These are phyloP conservation scores for Abrus pulchellus DNA, from an alignment of 306 rosid species.

Conservation along the genomic window DNA sequence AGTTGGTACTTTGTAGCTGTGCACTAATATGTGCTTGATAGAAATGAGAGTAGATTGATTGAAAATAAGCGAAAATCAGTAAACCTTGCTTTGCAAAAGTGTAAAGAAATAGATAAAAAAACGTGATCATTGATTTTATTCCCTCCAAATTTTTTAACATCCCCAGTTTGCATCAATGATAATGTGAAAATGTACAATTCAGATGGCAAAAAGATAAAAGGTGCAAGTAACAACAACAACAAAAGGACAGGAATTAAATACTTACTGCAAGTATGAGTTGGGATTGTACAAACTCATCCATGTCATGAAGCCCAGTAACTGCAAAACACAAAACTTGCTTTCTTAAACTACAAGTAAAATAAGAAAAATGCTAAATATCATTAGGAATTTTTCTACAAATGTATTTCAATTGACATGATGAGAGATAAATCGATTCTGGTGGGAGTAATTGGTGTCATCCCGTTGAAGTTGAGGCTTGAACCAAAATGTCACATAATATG, in stretches of 20 bases:
- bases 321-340: conserved; percentile 47
- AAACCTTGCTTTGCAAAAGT: conserved; percentile 9
- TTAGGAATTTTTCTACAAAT: not conserved
- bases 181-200: not conserved
- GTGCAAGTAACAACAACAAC: not conserved
- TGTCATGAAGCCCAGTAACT: conserved; percentile 99
- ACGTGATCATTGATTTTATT: not conserved
- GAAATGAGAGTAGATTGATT: not conserved
- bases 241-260: conserved; percentile 16
- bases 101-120: conserved; percentile 23
- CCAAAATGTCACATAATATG: not conserved
- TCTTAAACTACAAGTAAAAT: conserved; percentile 12
- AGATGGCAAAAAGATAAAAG: conserved; percentile 13
- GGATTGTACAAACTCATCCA: conserved; percentile 99
- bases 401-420: not conserved
- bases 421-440: conserved; percentile 13
- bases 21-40: conserved; percentile 12
- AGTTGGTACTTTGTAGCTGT: too few relatives aligned
- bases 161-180: conserved; percentile 14
- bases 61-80: conserved; percentile 8
- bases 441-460: not conserved
- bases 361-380: not conserved
- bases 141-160: conserved; percentile 29
- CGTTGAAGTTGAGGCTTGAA: conserved; percentile 5
- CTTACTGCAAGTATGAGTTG: conserved; percentile 97